Conservation (phyloP, 2,329 filamentous ascomycete genomes). For the Aspergillus hiratsukae region DNA sequence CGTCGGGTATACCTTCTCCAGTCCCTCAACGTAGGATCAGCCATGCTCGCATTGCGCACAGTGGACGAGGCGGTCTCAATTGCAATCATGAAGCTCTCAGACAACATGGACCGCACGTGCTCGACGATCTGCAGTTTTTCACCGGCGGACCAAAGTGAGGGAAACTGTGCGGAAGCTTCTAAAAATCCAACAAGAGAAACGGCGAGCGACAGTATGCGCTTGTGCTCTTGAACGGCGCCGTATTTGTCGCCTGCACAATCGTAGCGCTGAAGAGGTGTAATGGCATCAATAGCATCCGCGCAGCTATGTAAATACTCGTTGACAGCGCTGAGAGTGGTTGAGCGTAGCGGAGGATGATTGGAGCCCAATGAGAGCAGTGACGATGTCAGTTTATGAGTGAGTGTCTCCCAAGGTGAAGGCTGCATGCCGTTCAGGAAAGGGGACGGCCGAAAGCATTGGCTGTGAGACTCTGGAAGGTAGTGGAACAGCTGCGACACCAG, state of each 20-base stretch:
- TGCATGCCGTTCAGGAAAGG: conserved; percentile 78
- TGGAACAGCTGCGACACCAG: conserved; percentile 74
- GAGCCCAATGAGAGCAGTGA: conserved; percentile 78
- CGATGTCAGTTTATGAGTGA: conserved; percentile 72
- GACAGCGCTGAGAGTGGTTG: conserved; percentile 62
- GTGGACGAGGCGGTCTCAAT: conserved; percentile 88
- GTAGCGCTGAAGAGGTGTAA: conserved; percentile 53
- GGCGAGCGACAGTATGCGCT: conserved; percentile 68
- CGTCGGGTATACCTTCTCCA: conserved; percentile 85
- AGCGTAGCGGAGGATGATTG: conserved; percentile 65
- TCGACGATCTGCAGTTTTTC: conserved; percentile 71
- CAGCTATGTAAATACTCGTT: conserved; percentile 70
- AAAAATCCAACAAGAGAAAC: conserved; percentile 89
- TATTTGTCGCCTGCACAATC: conserved; percentile 48
- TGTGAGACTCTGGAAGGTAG: conserved; percentile 80
- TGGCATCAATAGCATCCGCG: conserved; percentile 54
- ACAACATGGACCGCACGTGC: conserved; percentile 67
- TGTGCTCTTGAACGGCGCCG: conserved; percentile 52
- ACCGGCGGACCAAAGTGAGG: conserved; percentile 72
- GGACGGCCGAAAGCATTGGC: conserved; percentile 72
- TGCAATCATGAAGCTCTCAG: conserved; percentile 77
- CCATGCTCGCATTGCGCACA: conserved; percentile 70
- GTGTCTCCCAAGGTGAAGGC: conserved; percentile 80
- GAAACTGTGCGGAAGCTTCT: conserved; percentile 71
- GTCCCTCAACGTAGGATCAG: conserved; percentile 65